These are phyloP conservation scores for Gomphus sp. DNA, from an alignment of 1,284 basidiomycete genomes.

Conservation along the genomic window DNA sequence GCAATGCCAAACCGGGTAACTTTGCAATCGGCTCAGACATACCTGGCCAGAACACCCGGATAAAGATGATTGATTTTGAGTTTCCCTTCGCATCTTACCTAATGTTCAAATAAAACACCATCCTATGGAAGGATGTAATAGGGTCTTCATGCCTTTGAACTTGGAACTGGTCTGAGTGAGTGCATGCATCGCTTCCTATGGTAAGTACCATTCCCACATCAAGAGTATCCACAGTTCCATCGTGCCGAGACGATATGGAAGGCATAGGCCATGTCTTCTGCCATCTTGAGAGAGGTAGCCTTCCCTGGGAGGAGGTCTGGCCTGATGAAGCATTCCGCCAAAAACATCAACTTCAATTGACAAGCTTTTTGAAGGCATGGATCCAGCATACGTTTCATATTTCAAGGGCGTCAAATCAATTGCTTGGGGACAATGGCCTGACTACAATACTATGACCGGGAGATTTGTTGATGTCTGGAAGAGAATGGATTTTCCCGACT, in stretches of 20 bases:
- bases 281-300: background rate
- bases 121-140: background rate
- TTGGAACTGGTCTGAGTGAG: background rate
- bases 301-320: background rate
- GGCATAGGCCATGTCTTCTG: background rate
- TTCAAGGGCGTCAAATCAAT: background rate
- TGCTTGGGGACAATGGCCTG: background rate
- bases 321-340: background rate
- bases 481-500: background rate
- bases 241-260: background rate
- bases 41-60: background rate
- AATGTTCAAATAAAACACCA: background rate
- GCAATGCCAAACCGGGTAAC: background rate
- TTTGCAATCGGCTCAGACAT: background rate
- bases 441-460: background rate
- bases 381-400: background rate
- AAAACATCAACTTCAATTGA: background rate
- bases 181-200: background rate
- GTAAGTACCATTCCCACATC: background rate
- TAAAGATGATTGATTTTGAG: background rate
- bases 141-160: background rate
- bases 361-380: slow-evolving; percentile 1
- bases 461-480: background rate
- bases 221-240: background rate
- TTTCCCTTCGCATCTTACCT: background rate